These are phyloP conservation scores for Malus hybrid DNA, from an alignment of 331 rosid genomes.

Conservation along the genomic window DNA sequence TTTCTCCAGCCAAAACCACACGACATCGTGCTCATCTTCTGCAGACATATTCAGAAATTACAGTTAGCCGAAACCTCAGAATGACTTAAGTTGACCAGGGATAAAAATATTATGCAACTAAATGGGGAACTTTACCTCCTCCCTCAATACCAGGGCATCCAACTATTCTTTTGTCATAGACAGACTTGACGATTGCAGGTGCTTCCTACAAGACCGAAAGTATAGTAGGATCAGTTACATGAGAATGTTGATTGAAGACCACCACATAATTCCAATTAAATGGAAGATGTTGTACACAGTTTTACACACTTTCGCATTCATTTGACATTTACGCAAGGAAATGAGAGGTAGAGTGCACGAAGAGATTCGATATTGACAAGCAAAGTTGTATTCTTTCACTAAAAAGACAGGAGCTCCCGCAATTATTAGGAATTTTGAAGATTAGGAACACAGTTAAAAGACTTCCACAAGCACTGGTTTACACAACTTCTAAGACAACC, in stretches of 20 bases:
- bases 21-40: slow-evolving; percentile 53
- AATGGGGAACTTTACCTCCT: slow-evolving; percentile 22
- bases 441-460: too few relatives aligned
- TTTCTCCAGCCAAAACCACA: slow-evolving; percentile 55
- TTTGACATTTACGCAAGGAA: neutral
- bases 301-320: neutral
- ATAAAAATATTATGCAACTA: neutral
- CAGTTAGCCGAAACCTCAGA: neutral
- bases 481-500: neutral
- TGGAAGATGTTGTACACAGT: neutral
- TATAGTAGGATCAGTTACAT: neutral
- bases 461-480: too few relatives aligned
- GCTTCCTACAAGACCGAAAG: slow-evolving; percentile 21
- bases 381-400: neutral
- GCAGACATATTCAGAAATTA: neutral
- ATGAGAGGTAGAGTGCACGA: neutral
- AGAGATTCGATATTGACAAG: neutral
- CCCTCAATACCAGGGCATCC: slow-evolving; percentile 52
- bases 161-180: slow-evolving; percentile 36
- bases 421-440: neutral
- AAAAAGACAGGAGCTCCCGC: neutral
- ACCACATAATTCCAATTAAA: neutral
- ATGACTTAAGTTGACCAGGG: neutral
- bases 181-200: slow-evolving; percentile 36
- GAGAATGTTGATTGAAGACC: neutral